Conservation (phyloP, 768 basidiomycete genomes). For the Rhodosporidiobolus sp. region DNA sequence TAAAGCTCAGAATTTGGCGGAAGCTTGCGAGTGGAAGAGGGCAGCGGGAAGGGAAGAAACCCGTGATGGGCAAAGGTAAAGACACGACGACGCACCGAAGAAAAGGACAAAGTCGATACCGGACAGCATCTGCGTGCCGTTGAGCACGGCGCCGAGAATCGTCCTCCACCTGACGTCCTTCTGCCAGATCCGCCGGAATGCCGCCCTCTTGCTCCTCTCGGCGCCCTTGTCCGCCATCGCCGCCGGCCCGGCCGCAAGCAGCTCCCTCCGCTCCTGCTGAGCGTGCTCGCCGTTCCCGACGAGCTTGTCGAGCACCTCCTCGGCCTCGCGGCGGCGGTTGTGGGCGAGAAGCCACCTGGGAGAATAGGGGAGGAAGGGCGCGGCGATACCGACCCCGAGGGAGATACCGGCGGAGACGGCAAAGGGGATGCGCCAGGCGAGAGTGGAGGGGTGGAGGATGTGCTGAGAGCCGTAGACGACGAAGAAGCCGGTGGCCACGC, state of each 20-base stretch:
- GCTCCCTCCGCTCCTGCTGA: constrained; percentile 42
- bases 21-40: too few relatives aligned
- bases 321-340: constrained; percentile 49
- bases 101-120: constrained; percentile 43
- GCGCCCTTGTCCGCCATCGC: constrained; percentile 1
- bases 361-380: constrained; percentile 51
- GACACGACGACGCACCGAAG: background rate
- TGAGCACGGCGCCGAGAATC: constrained; percentile 51
- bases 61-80: too few relatives aligned
- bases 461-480: background rate
- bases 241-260: constrained; percentile 4
- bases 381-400: constrained; percentile 45
- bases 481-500: background rate
- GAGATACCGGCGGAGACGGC: constrained; percentile 27
- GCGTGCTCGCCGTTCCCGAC: constrained; percentile 45
- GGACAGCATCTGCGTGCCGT: constrained; percentile 44
- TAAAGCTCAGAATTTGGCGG: constrained; percentile 2
- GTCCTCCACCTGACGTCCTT: constrained; percentile 47
- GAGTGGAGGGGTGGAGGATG: constrained; percentile 46
- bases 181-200: constrained; percentile 42
- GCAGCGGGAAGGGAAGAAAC: too few relatives aligned
- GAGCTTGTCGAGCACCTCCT: constrained; percentile 39
- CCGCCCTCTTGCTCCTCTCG: constrained; percentile 17
- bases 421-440: constrained; percentile 53
- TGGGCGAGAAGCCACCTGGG: constrained; percentile 53